phyloP scores from a whole-genome alignment of 1,139 yeast species.

The Meyerozyma smithsonii region DNA sequence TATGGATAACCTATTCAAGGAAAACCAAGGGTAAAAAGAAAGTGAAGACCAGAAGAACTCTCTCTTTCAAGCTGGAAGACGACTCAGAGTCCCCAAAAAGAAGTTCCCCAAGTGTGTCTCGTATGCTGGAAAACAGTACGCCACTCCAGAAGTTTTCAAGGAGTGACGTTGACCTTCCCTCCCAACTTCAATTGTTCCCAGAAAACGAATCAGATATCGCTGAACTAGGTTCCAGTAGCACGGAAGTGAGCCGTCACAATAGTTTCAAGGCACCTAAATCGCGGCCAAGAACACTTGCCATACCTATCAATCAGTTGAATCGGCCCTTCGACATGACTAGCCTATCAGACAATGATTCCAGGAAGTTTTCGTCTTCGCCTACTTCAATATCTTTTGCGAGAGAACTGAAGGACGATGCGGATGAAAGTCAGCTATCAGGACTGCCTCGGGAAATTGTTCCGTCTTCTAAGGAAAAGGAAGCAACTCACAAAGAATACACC shows the following conservation, averaged over 20 bases:
- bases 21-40: conserved; percentile 18
- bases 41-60: conserved; percentile 3
- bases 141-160: conserved; percentile 1
- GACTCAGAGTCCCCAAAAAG: neutral
- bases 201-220: conserved; percentile 29
- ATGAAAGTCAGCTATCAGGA: neutral
- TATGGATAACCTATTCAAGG: conserved; percentile 89
- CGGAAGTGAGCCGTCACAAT: conserved; percentile 30
- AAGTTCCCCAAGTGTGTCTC: neutral
- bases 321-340: neutral
- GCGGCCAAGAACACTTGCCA: conserved; percentile 20
- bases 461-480: neutral
- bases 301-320: conserved; percentile 18
- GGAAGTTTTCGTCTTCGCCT: neutral
- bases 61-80: neutral
- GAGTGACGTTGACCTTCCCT: conserved; percentile 37
- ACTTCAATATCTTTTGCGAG: neutral
- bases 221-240: conserved; percentile 29
- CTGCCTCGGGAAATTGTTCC: neutral
- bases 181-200: conserved; percentile 50
- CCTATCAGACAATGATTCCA: neutral
- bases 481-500: conserved; percentile 18
- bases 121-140: conserved; percentile 3
- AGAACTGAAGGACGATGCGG: neutral
- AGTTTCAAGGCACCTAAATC: conserved; percentile 33